Conservation (phyloP, 768 basidiomycete species). For the Agrocybe pediades region DNA sequence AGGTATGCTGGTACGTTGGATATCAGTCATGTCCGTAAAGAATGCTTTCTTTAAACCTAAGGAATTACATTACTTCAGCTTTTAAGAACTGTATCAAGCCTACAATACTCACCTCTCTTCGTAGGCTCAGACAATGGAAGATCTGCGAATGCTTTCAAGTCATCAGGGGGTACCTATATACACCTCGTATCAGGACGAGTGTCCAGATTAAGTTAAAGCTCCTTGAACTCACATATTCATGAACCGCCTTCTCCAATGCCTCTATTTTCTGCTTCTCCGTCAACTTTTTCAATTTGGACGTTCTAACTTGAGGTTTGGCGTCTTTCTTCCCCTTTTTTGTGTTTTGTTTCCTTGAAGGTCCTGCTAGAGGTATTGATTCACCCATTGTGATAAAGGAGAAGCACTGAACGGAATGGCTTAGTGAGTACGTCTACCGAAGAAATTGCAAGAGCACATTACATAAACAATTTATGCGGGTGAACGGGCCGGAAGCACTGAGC, state of each 20-base stretch:
- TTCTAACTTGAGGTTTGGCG: conserved; percentile 17
- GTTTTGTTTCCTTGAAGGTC: conserved; percentile 20
- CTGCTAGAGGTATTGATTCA: conserved; percentile 10
- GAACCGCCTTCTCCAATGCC: conserved; percentile 46
- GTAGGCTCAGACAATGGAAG: conserved; percentile 80
- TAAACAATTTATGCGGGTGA: no score
- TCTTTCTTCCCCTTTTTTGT: conserved; percentile 20
- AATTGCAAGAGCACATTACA: no score
- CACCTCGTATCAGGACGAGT: neutral
- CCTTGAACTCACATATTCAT: conserved; percentile 46
- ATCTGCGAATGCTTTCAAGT: conserved; percentile 63
- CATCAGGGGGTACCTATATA: conserved; percentile 51
- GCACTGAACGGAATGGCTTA: neutral
- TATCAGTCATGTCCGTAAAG: conserved; percentile 88
- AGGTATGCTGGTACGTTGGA: conserved; percentile 90
- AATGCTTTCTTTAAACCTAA: conserved; percentile 57
- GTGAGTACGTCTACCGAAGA: neutral
- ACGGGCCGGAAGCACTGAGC: no score
- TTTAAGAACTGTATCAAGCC: neutral
- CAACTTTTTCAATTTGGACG: conserved; percentile 40
- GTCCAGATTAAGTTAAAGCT: neutral
- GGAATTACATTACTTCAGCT: neutral
- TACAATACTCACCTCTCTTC: conserved; percentile 55
- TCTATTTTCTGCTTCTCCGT: conserved; percentile 53
- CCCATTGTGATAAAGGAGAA: conserved; percentile 4